Percentiles rank a stretch among this genome's conserved stretches.
These are phyloP conservation scores for Sordariomycetes sp. DNA, from an alignment of 2,329 filamentous ascomycete species.

Conservation along the genomic window DNA sequence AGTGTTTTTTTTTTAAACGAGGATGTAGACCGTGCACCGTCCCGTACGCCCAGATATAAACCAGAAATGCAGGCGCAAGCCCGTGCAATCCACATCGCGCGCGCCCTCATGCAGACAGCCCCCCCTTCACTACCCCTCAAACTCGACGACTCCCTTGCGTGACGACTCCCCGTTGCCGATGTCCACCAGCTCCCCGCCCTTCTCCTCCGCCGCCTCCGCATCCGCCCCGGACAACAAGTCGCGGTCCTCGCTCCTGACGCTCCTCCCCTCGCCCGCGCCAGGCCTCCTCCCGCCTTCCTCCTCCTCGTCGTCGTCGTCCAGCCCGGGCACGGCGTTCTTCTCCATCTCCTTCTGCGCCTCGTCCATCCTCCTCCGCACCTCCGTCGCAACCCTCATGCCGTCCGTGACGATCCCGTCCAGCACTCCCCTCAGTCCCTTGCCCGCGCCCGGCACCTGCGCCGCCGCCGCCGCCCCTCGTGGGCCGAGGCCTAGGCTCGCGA, in stretches of 20 bases:
- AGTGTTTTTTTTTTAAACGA: too few species aligned
- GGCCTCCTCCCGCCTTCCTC: conserved; percentile 26
- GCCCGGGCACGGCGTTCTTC: conserved; percentile 62
- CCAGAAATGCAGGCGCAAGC: background rate
- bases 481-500: conserved; percentile 59
- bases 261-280: conserved; percentile 45
- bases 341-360: conserved; percentile 90
- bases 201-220: conserved; percentile 44
- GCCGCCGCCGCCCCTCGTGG: conserved; percentile 10
- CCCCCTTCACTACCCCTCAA: conserved; percentile 19
- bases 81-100: background rate
- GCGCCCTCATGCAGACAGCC: background rate
- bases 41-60: background rate
- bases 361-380: conserved; percentile 87
- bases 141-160: conserved; percentile 28
- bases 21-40: too few species aligned
- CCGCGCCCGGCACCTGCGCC: conserved; percentile 31
- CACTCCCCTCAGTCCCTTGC: conserved; percentile 76
- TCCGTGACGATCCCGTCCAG: conserved; percentile 96
- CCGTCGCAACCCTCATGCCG: conserved; percentile 89
- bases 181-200: background rate
- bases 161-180: conserved; percentile 13
- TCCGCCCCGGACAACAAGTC: conserved; percentile 67
- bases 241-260: conserved; percentile 56
- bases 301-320: conserved; percentile 58